A percentile compares a stretch with the other conserved stretches of the same genome.
These are phyloP conservation scores for Elsinoe arachidis DNA, from an alignment of 2,329 filamentous ascomycete genomes.

Conservation along the genomic window DNA sequence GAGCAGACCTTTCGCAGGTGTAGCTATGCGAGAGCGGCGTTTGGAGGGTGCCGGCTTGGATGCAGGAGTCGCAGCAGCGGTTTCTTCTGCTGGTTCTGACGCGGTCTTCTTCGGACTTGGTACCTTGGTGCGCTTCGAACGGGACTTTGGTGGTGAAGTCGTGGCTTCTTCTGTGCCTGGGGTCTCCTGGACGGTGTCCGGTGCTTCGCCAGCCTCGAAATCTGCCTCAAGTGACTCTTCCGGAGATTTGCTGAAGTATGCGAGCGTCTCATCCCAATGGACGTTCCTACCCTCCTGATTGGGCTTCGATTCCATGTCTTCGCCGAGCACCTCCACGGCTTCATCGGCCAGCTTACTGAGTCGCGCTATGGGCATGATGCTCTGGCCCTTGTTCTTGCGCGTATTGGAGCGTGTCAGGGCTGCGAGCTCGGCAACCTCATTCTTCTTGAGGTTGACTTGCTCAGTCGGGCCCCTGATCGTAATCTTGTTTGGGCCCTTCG, in stretches of 20 bases:
- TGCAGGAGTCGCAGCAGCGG: not conserved
- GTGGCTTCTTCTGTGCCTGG: not conserved
- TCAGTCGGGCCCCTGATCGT: slow-evolving; percentile 36
- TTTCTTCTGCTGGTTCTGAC: not conserved
- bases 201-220: not conserved
- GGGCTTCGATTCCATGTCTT: slow-evolving; percentile 18
- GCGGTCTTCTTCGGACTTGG: not conserved
- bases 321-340: not conserved
- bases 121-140: slow-evolving; percentile 4
- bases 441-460: slow-evolving; percentile 38
- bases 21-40: slow-evolving; percentile 27
- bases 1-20: slow-evolving; percentile 24
- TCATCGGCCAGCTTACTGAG: slow-evolving; percentile 35
- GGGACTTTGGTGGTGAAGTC: not conserved
- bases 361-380: slow-evolving; percentile 35
- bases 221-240: slow-evolving; percentile 18
- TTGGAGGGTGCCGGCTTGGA: slow-evolving; percentile 16
- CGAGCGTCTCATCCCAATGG: slow-evolving; percentile 40
- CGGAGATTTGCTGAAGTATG: slow-evolving; percentile 35
- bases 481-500: slow-evolving; percentile 32
- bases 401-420: slow-evolving; percentile 40
- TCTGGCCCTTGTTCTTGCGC: slow-evolving; percentile 41
- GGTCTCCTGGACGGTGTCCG: not conserved
- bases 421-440: slow-evolving; percentile 41
- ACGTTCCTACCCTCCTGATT: slow-evolving; percentile 26